Conservation (phyloP, 2,329 filamentous ascomycete species). For the Colletotrichum karsti region DNA sequence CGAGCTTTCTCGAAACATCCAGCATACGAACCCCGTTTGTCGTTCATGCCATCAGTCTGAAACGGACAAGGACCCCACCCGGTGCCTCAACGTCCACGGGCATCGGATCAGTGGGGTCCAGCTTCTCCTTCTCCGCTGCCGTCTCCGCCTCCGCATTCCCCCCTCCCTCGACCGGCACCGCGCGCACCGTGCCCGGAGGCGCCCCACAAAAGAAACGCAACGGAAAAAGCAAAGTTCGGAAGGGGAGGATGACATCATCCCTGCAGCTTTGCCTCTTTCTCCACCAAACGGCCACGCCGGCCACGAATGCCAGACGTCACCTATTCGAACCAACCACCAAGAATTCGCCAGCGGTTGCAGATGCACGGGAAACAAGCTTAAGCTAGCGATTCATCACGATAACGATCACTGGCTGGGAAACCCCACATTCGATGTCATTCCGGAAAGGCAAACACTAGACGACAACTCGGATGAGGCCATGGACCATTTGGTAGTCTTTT, state of each 20-base stretch:
- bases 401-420: neutral
- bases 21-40: neutral
- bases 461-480: neutral
- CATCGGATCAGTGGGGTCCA: constrained; percentile 6
- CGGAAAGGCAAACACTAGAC: neutral
- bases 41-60: neutral
- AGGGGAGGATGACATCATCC: constrained; percentile 15
- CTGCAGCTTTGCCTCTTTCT: neutral
- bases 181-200: constrained; percentile 13
- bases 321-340: too few relatives aligned
- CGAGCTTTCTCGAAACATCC: neutral
- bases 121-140: neutral
- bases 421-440: neutral
- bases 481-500: neutral
- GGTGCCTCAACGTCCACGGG: neutral
- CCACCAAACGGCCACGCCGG: neutral
- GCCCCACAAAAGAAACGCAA: constrained; percentile 4
- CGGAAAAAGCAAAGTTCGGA: constrained; percentile 3
- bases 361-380: constrained; percentile 13
- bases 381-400: neutral
- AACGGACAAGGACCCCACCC: constrained; percentile 4
- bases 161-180: neutral
- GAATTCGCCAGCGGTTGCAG: too few relatives aligned
- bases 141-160: constrained; percentile 24
- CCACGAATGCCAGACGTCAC: neutral